Percentiles rank a stretch among this genome's conserved stretches.
Conservation (phyloP, 441 rosid species). For the Lepidium campestre region DNA sequence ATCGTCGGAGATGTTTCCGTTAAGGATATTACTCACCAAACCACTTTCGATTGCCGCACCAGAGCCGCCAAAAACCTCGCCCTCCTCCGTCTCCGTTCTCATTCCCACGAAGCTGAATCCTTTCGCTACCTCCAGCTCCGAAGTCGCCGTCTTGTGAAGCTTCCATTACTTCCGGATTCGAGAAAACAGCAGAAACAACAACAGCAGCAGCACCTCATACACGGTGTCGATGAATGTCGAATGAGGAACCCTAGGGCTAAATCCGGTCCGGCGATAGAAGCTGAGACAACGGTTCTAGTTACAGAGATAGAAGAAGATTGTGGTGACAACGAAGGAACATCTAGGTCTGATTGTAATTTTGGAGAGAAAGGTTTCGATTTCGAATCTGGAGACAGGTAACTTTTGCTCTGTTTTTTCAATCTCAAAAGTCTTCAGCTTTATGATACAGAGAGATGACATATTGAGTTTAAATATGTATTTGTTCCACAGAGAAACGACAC, state of each 20-base stretch:
- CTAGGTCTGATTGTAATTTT: slow-evolving; percentile 3
- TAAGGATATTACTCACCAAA: slow-evolving; percentile 33
- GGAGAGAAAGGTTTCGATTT: slow-evolving; percentile 38
- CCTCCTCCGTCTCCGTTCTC: slow-evolving; percentile 36
- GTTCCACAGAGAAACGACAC: slow-evolving; percentile 40
- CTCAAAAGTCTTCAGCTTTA: background rate
- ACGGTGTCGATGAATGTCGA: background rate
- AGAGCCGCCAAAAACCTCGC: slow-evolving; percentile 63
- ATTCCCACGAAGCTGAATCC: slow-evolving; percentile 28
- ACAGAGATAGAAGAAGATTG: background rate
- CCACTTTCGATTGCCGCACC: slow-evolving; percentile 33
- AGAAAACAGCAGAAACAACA: background rate
- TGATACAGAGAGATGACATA: background rate
- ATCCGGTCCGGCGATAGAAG: background rate
- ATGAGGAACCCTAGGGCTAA: slow-evolving; percentile 4
- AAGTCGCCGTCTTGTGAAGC: slow-evolving; percentile 54
- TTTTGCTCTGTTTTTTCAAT: slow-evolving; percentile 5
- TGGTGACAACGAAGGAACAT: slow-evolving; percentile 7
- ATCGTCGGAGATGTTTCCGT: slow-evolving; percentile 29
- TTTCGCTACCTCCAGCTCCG: slow-evolving; percentile 53
- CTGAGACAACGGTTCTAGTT: background rate
- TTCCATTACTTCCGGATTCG: slow-evolving; percentile 7
- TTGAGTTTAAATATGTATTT: background rate
- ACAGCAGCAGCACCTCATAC: background rate
- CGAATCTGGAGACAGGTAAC: slow-evolving; percentile 33